Conservation (phyloP, 2,329 filamentous ascomycete genomes). For the Penicillium hordei region DNA sequence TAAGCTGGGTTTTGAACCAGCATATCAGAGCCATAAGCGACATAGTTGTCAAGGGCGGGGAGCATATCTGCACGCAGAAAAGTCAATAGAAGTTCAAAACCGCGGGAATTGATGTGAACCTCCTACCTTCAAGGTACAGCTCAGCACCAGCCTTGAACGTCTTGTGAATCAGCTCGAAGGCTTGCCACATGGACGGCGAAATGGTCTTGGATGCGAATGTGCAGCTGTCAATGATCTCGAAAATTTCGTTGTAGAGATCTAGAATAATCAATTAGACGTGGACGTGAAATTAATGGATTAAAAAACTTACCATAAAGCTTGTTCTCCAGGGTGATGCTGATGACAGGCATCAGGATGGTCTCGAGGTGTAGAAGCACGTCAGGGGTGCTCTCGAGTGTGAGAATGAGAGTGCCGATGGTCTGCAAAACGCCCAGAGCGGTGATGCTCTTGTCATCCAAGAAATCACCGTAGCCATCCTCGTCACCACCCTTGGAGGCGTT, state of each 20-base stretch:
- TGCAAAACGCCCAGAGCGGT: conserved; percentile 94
- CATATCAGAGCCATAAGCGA: conserved; percentile 82
- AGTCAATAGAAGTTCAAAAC: background rate
- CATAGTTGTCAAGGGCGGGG: conserved; percentile 94
- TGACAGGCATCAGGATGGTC: conserved; percentile 94
- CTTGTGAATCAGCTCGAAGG: conserved; percentile 92
- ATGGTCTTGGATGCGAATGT: conserved; percentile 97
- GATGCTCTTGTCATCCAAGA: conserved; percentile 96
- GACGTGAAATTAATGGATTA: conserved; percentile 43
- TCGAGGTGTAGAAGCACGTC: conserved; percentile 94
- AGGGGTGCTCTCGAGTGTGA: conserved; percentile 94
- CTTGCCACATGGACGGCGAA: conserved; percentile 96
- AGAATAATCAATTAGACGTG: background rate
- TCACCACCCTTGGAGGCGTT: conserved; percentile 72
- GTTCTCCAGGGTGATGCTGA: conserved; percentile 93
- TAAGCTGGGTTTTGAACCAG: conserved; percentile 82
- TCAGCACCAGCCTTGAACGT: conserved; percentile 97
- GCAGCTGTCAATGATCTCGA: conserved; percentile 99
- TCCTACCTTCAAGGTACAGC: conserved; percentile 74
- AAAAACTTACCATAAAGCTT: conserved; percentile 74
- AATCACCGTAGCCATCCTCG: conserved; percentile 81
- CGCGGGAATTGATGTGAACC: background rate
- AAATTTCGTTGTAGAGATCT: conserved; percentile 93
- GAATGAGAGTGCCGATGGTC: conserved; percentile 94
- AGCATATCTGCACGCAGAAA: conserved; percentile 70